phyloP scores from a whole-genome alignment of 139 green algal genomes.

The Axilococcus clingmanii region DNA sequence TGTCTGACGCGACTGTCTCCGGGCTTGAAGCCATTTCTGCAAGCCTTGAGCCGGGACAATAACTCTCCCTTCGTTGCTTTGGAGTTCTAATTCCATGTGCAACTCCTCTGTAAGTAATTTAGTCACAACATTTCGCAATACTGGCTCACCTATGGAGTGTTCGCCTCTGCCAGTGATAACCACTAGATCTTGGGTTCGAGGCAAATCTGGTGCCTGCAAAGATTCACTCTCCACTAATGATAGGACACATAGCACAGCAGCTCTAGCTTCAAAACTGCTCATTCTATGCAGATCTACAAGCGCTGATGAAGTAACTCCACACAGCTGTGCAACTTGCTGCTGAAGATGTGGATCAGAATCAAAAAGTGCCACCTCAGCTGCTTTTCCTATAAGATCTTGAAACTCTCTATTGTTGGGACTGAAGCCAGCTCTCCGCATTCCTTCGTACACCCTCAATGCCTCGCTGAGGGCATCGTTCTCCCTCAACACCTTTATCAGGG shows the following conservation, averaged over 20 bases:
- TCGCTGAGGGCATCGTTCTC: slow-evolving; percentile 11
- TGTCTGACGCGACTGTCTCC: not conserved
- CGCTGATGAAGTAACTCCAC: not conserved
- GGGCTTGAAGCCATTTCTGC: not conserved
- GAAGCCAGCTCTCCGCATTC: slow-evolving; percentile 21
- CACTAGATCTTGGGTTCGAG: not conserved
- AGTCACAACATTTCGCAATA: slow-evolving; percentile 5
- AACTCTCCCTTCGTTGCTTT: slow-evolving; percentile 15
- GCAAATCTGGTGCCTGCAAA: not conserved
- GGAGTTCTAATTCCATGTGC: not conserved
- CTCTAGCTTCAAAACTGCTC: slow-evolving; percentile 26
- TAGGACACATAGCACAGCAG: slow-evolving; percentile 38
- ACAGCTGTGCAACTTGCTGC: slow-evolving; percentile 3
- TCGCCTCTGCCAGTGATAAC: slow-evolving; percentile 20
- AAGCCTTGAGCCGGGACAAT: slow-evolving; percentile 8
- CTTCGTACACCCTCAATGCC: slow-evolving; percentile 29
- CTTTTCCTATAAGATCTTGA: slow-evolving; percentile 24
- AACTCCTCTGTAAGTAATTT: slow-evolving; percentile 13
- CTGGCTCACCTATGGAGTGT: slow-evolving; percentile 8
- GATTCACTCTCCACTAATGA: slow-evolving; percentile 18
- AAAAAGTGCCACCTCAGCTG: slow-evolving; percentile 23
- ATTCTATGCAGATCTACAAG: slow-evolving; percentile 36
- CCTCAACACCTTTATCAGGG: slow-evolving; percentile 12
- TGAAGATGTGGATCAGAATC: slow-evolving; percentile 13
- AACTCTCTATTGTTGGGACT: slow-evolving; percentile 27